Base-by-base conservation (phyloP, 2,329 filamentous ascomycete genomes). In the Ophiostoma sp. region DNA sequence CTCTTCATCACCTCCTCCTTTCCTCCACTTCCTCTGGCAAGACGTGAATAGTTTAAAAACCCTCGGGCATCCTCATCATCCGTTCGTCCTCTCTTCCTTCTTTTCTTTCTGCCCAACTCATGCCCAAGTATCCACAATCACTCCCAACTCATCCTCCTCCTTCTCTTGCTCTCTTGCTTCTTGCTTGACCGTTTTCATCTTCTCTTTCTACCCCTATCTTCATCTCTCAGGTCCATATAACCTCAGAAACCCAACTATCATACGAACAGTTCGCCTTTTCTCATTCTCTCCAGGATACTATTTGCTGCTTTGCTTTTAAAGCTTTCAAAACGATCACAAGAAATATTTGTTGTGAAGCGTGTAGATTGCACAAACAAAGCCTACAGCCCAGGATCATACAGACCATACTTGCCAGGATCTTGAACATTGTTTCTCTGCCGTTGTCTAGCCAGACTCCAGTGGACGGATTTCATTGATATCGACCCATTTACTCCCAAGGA, bases 31-130 rank as follows among this genome's bases (percentile, higher is more conserved):
- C 27, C 55, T 38, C 9, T 40, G 42, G 27, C 55, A 36, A 38
- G 58, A 62, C 12, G 12, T 3, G 63, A 47, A 64, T 36, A 14
- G 41, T 64, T 64, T 45, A 64, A 64, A 64, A 47, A 42, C 41
- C 47, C 47, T 66, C 18, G 64, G n/a, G 42, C 64, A 66, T 52
- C 55, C 64, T 44, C 40, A n/a, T 27, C 58, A 9, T 55, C 36
- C 45, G 27, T n/a, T 27, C 42, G 49, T 38, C 44, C 40, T 67
- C 42, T 45, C 14, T 55, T 67, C 4, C 66, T 64, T 49, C 63
- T 64, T 64, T 68, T 60, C 65, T 74, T 75, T 74, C 75, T 75
- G 73, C 75, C 73, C 75, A 75, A 73, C 67, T 68, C 70, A 68
- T 72, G 72, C 75, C 75, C 75, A 77, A 77, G 67, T 65, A 71